Conservation (phyloP, 148 eudicot species). For the Agrostemma githago region DNA sequence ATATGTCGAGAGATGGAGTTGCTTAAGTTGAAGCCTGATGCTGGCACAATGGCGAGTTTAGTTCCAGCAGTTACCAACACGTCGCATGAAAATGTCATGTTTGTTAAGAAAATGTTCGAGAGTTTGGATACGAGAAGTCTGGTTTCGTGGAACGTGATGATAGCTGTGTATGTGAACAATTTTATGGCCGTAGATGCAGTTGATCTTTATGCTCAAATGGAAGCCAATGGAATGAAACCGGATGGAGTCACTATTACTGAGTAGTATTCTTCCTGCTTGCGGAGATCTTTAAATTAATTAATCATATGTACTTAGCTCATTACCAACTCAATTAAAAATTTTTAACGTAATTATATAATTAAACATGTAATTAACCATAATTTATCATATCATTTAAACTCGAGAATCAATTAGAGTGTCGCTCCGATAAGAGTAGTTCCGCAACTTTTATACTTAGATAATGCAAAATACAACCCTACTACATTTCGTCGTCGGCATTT, state of each 20-base stretch:
- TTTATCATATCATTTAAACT: too few relatives aligned
- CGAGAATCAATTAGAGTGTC: too few relatives aligned
- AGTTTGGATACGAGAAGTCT: slow-evolving; percentile 36
- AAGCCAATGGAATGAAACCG: slow-evolving; percentile 46
- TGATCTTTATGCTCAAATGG: slow-evolving; percentile 56
- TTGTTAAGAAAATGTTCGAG: slow-evolving; percentile 53
- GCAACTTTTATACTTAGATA: too few relatives aligned
- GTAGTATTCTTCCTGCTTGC: slow-evolving; percentile 85
- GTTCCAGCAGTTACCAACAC: slow-evolving; percentile 66
- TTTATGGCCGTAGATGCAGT: slow-evolving; percentile 65
- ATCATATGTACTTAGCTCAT: too few relatives aligned
- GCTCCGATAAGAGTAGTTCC: too few relatives aligned
- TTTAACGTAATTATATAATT: too few relatives aligned
- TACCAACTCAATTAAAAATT: too few relatives aligned
- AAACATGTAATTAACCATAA: too few relatives aligned
- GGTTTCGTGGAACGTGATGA: slow-evolving; percentile 82
- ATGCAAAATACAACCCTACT: too few relatives aligned
- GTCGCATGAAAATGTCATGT: slow-evolving; percentile 40
- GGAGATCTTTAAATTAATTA: slow-evolving; percentile 81
- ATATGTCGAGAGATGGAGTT: slow-evolving; percentile 60
- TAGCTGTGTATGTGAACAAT: slow-evolving; percentile 66
- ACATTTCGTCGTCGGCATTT: too few relatives aligned
- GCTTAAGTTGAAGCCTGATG: slow-evolving; percentile 41
- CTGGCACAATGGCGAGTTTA: slow-evolving; percentile 75
- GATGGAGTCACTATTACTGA: slow-evolving; percentile 62